These are phyloP conservation scores for Strobilomyces dryophilus DNA, from an alignment of 768 basidiomycete genomes.

Conservation along the genomic window DNA sequence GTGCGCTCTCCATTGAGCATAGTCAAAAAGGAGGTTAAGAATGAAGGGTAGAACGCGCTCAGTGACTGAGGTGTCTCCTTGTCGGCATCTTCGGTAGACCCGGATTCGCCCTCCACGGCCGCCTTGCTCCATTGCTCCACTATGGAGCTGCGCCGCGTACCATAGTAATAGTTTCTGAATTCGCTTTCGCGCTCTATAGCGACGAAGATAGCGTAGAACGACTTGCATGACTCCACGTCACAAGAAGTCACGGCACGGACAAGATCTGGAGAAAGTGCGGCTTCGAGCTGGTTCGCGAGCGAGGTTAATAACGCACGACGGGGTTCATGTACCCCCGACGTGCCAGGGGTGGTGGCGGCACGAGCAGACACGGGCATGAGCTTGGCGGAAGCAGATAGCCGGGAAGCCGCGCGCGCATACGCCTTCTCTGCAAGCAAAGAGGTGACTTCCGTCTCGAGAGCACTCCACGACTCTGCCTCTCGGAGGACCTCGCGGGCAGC, in stretches of 20 bases:
- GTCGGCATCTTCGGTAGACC: conserved; percentile 31
- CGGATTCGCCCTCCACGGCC: conserved; percentile 33
- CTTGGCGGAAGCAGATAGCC: conserved; percentile 83
- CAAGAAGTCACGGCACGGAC: conserved; percentile 80
- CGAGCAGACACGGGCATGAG: conserved; percentile 93
- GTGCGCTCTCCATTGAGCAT: conserved; percentile 68
- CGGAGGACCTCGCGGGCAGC: conserved; percentile 82
- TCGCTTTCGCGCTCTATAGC: conserved; percentile 90
- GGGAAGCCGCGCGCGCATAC: conserved; percentile 87
- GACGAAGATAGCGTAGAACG: conserved; percentile 82
- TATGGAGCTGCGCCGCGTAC: conserved; percentile 64
- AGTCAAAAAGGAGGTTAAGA: conserved; percentile 65
- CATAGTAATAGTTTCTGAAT: conserved; percentile 93
- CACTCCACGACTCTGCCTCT: conserved; percentile 97
- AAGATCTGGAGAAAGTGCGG: conserved; percentile 84
- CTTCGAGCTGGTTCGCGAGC: conserved; percentile 94
- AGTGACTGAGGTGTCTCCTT: conserved; percentile 48
- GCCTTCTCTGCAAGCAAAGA: conserved; percentile 73
- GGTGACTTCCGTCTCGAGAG: conserved; percentile 89
- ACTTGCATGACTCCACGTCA: conserved; percentile 69
- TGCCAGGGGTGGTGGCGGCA: conserved; percentile 54
- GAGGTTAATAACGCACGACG: conserved; percentile 83
- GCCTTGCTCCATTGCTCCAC: conserved; percentile 68
- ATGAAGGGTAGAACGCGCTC: conserved; percentile 64
- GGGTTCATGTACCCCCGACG: conserved; percentile 55